Evolutionary conservation across 2,329 filamentous ascomycete species (phyloP), one percentile per base, ranked within the genome.

Genomic region (Paecilomyces sp.): DNA sequence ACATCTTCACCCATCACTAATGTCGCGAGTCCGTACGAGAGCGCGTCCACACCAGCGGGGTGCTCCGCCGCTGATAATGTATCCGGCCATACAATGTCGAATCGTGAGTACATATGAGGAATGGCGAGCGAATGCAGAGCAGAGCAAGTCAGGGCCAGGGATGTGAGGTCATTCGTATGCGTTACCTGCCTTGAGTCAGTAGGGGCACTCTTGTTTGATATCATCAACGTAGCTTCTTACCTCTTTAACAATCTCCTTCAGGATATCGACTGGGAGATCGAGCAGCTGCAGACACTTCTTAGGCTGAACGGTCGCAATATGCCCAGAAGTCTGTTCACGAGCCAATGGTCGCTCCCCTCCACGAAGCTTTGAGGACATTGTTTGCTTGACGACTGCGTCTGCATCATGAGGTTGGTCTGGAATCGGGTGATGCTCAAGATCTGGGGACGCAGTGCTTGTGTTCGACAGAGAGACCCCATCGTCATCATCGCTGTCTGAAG

Each of bases 21-120:
- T 0, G 91, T 94, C 12, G 90, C 86, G 22, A 94, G 79, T 5
- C 91, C 90, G 70, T 91, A 93, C 0, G 90, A 92, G 54, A 94
- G 83, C 47, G 90, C 90, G 76, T 94, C 90, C 31, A 94, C 90
- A 60, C 88, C 88, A 50, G 86, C 86, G 52, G 87, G 82, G 58
- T 88, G 86, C 66, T 89, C 85, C 1, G 83, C 79, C 8, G 85
- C 81, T 7, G 83, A 79, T 63, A 83, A 82, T 33, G 84, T 85
- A 68, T 93, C 90, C 0, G 90, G 90, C 91, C 91, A 94, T 51
- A 93, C 88, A 64, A 94, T 94, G 70, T 94, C 90, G 74, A 94
- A 94, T 61, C 89, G 85, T 18, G 88, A 89, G 76, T 94, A 94
- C 64, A 94, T 91, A 67, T 88, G 85, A 18, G 90, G 90, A 25